These are phyloP conservation scores for Didymella lethalis DNA, from an alignment of 2,329 filamentous ascomycete genomes.

Conservation along the genomic window DNA sequence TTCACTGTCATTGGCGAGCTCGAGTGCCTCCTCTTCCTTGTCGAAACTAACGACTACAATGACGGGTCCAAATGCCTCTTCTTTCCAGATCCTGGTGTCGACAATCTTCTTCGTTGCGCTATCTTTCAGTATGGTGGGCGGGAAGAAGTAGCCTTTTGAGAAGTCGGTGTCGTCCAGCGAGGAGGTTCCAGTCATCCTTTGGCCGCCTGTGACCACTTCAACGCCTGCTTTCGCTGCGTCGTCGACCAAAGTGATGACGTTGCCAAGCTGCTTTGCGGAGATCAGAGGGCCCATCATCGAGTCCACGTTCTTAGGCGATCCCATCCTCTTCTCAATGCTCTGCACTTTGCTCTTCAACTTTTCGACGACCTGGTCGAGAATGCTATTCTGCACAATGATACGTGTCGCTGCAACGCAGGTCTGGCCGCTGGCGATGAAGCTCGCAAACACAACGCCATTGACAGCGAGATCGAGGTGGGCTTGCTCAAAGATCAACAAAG, in stretches of 20 bases:
- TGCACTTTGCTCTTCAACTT: slow-evolving; percentile 56
- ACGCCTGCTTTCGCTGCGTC: slow-evolving; percentile 51
- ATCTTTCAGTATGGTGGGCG: slow-evolving; percentile 55
- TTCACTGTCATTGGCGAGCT: slow-evolving; percentile 59
- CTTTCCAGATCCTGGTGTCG: slow-evolving; percentile 51
- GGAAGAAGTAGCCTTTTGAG: slow-evolving; percentile 60
- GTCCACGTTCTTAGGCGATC: slow-evolving; percentile 62
- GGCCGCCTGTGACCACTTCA: slow-evolving; percentile 57
- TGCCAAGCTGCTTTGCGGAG: slow-evolving; percentile 59
- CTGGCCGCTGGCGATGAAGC: slow-evolving; percentile 63
- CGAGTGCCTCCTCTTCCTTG: slow-evolving; percentile 57
- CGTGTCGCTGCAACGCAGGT: slow-evolving; percentile 65
- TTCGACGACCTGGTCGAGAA: slow-evolving; percentile 52
- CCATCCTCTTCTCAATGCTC: slow-evolving; percentile 64
- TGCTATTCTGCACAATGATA: slow-evolving; percentile 59
- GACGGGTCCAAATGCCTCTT: slow-evolving; percentile 63
- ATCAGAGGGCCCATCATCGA: slow-evolving; percentile 72
- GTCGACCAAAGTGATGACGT: slow-evolving; percentile 49
- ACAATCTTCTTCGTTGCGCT: slow-evolving; percentile 41
- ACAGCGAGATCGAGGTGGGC: slow-evolving; percentile 49
- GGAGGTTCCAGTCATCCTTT: slow-evolving; percentile 59
- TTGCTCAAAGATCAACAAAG: slow-evolving; percentile 49
- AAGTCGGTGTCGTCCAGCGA: slow-evolving; percentile 62
- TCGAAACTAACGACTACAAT: slow-evolving; percentile 59
- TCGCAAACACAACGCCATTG: slow-evolving; percentile 51